Conservation (phyloP, 1,139 yeast species). For the Hemisphaericaspora subhashii region DNA sequence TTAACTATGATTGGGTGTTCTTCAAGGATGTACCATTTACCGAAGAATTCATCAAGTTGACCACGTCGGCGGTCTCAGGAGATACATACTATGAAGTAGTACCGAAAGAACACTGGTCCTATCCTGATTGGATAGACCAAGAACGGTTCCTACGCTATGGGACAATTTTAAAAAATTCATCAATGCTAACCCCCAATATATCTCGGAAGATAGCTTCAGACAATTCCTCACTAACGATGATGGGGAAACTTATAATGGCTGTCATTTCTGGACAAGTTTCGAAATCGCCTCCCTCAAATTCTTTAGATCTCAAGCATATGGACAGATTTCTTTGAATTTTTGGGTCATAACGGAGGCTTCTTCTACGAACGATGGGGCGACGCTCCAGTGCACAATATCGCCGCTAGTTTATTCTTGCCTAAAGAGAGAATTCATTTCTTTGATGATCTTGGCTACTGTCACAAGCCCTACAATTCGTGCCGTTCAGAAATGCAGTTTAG, state of each 20-base stretch:
- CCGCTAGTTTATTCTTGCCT: conserved; percentile 70
- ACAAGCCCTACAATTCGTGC: conserved; percentile 61
- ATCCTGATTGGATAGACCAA: conserved; percentile 68
- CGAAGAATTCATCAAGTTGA: conserved; percentile 53
- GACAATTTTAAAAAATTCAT: conserved; percentile 52
- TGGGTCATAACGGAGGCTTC: conserved; percentile 82
- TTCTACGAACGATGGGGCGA: conserved; percentile 97
- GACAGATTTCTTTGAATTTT: conserved; percentile 64
- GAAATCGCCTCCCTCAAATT: conserved; percentile 80
- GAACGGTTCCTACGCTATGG: conserved; percentile 64
- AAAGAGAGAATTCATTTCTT: conserved; percentile 72
- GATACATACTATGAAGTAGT: conserved; percentile 60
- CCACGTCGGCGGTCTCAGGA: conserved; percentile 55
- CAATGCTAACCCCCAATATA: conserved; percentile 39
- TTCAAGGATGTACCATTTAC: conserved; percentile 64
- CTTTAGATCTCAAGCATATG: conserved; percentile 69
- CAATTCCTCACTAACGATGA: conserved; percentile 57
- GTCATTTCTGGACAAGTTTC: conserved; percentile 94
- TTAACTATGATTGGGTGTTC: conserved; percentile 79
- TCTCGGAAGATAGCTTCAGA: conserved; percentile 48
- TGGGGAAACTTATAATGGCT: conserved; percentile 69
- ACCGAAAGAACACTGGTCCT: conserved; percentile 68
- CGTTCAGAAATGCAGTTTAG: conserved; percentile 50
- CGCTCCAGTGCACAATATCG: conserved; percentile 90
- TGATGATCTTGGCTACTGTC: conserved; percentile 80